Evolutionary conservation across 441 rosid species (phyloP), one percentile per base, ranked within the genome.

Genomic region (Gossypium lobatum): DNA sequence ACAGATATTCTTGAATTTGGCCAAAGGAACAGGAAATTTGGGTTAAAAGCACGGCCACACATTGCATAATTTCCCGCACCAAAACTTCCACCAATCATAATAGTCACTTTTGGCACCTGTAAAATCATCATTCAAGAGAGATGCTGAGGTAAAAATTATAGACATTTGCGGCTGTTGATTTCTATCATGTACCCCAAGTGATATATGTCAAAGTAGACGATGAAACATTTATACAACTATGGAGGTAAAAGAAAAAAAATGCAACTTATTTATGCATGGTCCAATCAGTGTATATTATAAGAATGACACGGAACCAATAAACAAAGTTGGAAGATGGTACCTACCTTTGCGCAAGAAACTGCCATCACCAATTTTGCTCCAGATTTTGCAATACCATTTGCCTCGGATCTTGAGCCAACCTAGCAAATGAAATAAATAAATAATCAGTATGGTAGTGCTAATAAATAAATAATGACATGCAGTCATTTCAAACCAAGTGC

Each of bases 331-430:
- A 54, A 67, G 8, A 59, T 10, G 48, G 2, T 34, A 78, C 77
- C 60, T 67, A 93, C 97, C 97, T 91, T 93, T 62, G 98, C 98
- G 81, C 97, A 91, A 69, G 98, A 90, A 78, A 95, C 97, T 74
- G 99, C 99, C 99, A 93, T 93, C 80, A 95, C 99, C 97, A 93
- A 87, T 86, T 95, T 95, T 7, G 97, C 99, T 76, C 97, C 99
- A 42, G 99, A 84, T 88, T 93, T 95, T 74, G 99, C 99, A 77
- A 95, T 95, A 55, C 99, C 99, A 75, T 82, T 87, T 75, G 97
- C 97, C 86, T 95, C 98, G 34, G 98, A 91, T 86, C 89, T 88
- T 80, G 98, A 92, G 53, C 98, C 98, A 77, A 95, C 98, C 98
- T 95, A 75, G 75, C 71, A 77, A 67, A 50, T 9, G 54, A 54